Conservation (phyloP, 805 yeast genomes). For the Maudiozyma bulderi region DNA sequence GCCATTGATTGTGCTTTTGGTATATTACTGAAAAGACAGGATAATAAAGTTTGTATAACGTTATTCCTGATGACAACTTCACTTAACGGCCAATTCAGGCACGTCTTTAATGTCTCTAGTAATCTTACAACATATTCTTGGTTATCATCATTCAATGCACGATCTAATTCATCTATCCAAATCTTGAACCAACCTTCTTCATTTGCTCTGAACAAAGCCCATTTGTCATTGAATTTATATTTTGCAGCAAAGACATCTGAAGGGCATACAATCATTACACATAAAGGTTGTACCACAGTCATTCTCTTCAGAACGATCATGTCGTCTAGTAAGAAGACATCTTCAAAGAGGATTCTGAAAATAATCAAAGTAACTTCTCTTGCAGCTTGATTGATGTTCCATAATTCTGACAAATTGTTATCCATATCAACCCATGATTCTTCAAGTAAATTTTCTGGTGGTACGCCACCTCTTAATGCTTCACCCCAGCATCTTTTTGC, state of each 20-base stretch:
- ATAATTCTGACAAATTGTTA: slow-evolving; percentile 55
- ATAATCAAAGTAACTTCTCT: slow-evolving; percentile 73
- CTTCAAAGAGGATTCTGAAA: slow-evolving; percentile 83
- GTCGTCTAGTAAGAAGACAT: slow-evolving; percentile 83
- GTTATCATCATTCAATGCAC: slow-evolving; percentile 34
- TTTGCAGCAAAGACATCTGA: slow-evolving; percentile 50
- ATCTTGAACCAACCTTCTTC: slow-evolving; percentile 78
- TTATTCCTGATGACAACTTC: slow-evolving; percentile 58
- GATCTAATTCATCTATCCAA: slow-evolving; percentile 52
- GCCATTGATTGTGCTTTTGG: slow-evolving; percentile 71
- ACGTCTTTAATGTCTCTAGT: slow-evolving; percentile 76
- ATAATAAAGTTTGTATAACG: slow-evolving; percentile 53
- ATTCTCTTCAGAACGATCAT: slow-evolving; percentile 77
- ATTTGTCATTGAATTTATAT: slow-evolving; percentile 45
- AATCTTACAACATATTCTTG: slow-evolving; percentile 53
- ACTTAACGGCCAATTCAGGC: slow-evolving; percentile 86
- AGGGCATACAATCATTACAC: slow-evolving; percentile 77
- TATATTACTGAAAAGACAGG: slow-evolving; percentile 48
- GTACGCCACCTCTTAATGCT: slow-evolving; percentile 35
- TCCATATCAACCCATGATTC: slow-evolving; percentile 90
- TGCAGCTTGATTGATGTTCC: slow-evolving; percentile 56
- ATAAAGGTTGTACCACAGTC: slow-evolving; percentile 65
- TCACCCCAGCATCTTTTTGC: slow-evolving; percentile 91
- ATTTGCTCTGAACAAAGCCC: slow-evolving; percentile 50
- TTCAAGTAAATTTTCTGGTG: slow-evolving; percentile 34